Conservation (phyloP, 345 rosid species). For the Eucalyptus globulus region DNA sequence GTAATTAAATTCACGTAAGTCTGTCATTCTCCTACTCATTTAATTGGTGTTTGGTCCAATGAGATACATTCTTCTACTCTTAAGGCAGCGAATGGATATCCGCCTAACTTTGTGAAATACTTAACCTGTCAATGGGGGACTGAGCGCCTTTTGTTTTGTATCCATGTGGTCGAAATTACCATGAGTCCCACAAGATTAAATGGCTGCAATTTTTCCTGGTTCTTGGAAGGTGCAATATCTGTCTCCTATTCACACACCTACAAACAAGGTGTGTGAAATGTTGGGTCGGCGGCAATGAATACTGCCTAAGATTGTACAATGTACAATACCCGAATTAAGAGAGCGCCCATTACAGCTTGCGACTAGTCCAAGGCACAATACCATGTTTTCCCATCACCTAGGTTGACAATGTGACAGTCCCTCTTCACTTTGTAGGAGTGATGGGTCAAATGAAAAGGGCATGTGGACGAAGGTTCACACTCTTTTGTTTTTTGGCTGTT, state of each 20-base stretch:
- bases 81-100: neutral
- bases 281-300: neutral
- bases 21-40: neutral
- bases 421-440: neutral
- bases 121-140: neutral
- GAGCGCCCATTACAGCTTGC: neutral
- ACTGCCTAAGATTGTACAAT: neutral
- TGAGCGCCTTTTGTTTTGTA: neutral
- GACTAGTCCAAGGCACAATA: neutral
- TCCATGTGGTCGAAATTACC: neutral
- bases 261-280: neutral
- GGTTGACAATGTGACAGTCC: neutral
- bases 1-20: neutral
- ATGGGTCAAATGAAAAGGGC: neutral
- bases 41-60: neutral
- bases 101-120: neutral
- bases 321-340: neutral
- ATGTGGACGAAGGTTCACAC: neutral
- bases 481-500: neutral
- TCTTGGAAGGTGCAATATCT: neutral
- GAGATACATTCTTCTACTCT: neutral
- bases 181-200: neutral
- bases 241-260: neutral
- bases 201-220: neutral
- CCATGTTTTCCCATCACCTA: neutral